Conservation (phyloP, 2,329 filamentous ascomycete genomes). For the Microdochium trichocladiopsis region DNA sequence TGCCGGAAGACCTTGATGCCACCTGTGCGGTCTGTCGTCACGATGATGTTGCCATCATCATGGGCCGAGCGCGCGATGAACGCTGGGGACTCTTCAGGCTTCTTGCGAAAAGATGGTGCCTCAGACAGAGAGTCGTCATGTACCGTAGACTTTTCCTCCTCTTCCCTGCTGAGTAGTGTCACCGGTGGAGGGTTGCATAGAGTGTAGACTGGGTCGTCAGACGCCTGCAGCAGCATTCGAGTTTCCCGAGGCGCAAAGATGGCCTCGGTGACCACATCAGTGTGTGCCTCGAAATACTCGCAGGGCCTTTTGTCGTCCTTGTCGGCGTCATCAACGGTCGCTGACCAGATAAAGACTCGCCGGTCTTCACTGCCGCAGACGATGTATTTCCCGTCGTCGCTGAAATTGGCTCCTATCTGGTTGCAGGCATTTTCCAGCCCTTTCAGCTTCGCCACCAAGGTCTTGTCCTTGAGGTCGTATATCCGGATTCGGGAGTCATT, state of each 20-base stretch:
- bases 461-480: constrained; percentile 82
- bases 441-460: constrained; percentile 80
- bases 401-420: constrained; percentile 85
- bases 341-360: constrained; percentile 84
- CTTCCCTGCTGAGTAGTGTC: constrained; percentile 68
- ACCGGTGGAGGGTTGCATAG: constrained; percentile 93
- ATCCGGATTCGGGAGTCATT: constrained; percentile 90
- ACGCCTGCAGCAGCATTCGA: constrained; percentile 68
- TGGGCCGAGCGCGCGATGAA: constrained; percentile 75
- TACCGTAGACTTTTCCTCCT: constrained; percentile 38
- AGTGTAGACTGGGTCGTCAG: constrained; percentile 90
- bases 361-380: constrained; percentile 91
- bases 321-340: constrained; percentile 50
- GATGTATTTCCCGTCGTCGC: constrained; percentile 78
- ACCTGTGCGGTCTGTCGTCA: constrained; percentile 83
- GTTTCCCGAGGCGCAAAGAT: constrained; percentile 76
- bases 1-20: constrained; percentile 92
- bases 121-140: constrained; percentile 22
- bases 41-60: constrained; percentile 77
- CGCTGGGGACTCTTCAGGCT: constrained; percentile 63
- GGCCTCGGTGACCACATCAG: constrained; percentile 82
- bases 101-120: constrained; percentile 21
- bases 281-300: constrained; percentile 88
- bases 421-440: constrained; percentile 86
- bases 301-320: constrained; percentile 74